Conservation (phyloP, 2,329 filamentous ascomycete species). For the Thermothelomyces thermophilus region DNA sequence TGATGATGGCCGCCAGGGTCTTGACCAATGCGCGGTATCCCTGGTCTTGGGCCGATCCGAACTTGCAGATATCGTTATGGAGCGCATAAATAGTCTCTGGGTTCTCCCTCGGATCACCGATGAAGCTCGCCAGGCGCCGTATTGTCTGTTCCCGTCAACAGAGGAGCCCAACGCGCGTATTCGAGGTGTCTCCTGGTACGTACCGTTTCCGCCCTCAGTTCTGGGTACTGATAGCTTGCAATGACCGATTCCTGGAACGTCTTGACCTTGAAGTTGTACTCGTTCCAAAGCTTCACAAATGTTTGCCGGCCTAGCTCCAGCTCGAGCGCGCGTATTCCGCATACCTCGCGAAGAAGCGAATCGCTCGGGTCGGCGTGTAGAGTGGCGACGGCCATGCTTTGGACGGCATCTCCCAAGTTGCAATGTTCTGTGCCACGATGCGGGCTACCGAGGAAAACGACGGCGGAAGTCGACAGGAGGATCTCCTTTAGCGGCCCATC, state of each 20-base stretch:
- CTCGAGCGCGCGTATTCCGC: constrained; percentile 22
- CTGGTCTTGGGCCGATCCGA: constrained; percentile 26
- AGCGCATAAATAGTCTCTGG: constrained; percentile 33
- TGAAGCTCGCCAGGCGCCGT: constrained; percentile 25
- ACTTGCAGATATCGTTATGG: constrained; percentile 37
- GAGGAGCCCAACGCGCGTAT: no score
- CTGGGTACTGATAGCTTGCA: constrained; percentile 14
- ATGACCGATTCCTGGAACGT: constrained; percentile 28
- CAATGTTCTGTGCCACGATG: constrained; percentile 28
- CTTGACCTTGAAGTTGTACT: constrained; percentile 31
- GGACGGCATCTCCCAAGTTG: constrained; percentile 26
- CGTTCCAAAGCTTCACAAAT: constrained; percentile 29
- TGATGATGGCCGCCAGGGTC: constrained; percentile 20
- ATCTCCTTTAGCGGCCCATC: constrained; percentile 23
- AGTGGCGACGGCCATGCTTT: constrained; percentile 26
- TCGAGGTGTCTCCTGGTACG: neutral
- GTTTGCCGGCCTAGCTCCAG: constrained; percentile 24
- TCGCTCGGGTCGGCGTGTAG: constrained; percentile 23
- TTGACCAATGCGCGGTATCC: constrained; percentile 26
- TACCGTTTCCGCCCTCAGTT: constrained; percentile 19
- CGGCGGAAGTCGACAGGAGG: constrained; percentile 25
- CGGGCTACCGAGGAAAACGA: constrained; percentile 29
- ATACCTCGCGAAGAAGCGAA: constrained; percentile 25
- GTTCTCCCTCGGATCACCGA: constrained; percentile 29
- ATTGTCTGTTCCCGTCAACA: constrained; percentile 20